Percentiles rank a stretch among this genome's conserved stretches.
Conservation (phyloP, 306 rosid genomes). For the Vigna unguiculata region DNA sequence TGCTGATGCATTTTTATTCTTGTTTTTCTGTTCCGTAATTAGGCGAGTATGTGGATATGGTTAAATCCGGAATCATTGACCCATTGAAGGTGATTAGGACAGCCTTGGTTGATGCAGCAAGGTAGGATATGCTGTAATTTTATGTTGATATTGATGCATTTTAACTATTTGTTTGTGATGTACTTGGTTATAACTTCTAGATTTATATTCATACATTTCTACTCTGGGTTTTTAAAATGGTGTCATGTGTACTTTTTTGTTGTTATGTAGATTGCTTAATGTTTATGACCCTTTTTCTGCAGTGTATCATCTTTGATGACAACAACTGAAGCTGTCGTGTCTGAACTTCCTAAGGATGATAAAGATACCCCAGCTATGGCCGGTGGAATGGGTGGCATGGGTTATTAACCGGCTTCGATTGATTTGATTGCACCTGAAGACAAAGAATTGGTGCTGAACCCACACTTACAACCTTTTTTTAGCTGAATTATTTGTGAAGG, state of each 20-base stretch:
- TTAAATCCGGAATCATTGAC: conserved; percentile 89
- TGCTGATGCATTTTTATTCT: background rate
- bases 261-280: background rate
- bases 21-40: conserved; percentile 29
- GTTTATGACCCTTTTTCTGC: conserved; percentile 38
- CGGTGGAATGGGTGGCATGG: conserved; percentile 59
- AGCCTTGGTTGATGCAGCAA: conserved; percentile 95
- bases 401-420: conserved; percentile 37
- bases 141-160: background rate
- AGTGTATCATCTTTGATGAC: conserved; percentile 97
- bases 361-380: conserved; percentile 67
- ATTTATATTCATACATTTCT: background rate
- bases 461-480: background rate
- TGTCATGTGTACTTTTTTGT: background rate
- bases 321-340: conserved; percentile 87
- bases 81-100: conserved; percentile 96
- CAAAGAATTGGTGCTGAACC: conserved; percentile 35
- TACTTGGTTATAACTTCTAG: background rate
- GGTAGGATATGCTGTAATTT: conserved; percentile 52
- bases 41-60: conserved; percentile 98
- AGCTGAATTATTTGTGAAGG: conserved; percentile 42
- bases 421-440: background rate
- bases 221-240: background rate
- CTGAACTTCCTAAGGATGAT: conserved; percentile 87
- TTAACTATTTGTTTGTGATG: background rate